Evolutionary conservation across 495 filamentous ascomycete genomes (phyloP).

Genomic region (Penicillium herquei): DNA sequence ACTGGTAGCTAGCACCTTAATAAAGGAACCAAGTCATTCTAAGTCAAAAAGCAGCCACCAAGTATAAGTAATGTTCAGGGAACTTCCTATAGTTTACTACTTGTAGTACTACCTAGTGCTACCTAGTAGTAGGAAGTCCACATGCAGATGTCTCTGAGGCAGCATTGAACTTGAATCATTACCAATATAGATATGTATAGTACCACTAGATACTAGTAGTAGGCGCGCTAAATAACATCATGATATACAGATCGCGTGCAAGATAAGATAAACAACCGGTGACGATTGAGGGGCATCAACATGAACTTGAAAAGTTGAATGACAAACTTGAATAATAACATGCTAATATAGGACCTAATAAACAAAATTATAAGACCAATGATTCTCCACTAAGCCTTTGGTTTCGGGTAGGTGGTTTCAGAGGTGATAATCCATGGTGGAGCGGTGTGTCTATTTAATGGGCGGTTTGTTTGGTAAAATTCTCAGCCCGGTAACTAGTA

Average conservation of each 20-base stretch:
- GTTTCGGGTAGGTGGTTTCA: no score
- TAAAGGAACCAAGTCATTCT: no score
- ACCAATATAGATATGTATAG: neutral
- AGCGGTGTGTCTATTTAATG: constrained; percentile 16
- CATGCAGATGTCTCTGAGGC: no score
- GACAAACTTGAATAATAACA: neutral
- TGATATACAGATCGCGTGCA: constrained; percentile 14
- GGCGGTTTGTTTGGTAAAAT: constrained; percentile 15
- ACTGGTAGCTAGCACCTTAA: no score
- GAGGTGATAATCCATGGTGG: neutral
- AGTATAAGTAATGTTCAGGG: no score
- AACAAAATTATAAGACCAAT: neutral
- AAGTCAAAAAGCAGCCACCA: no score
- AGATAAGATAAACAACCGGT: constrained; percentile 28
- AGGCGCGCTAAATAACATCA: constrained; percentile 2
- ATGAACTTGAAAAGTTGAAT: neutral
- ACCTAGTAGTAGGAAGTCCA: no score
- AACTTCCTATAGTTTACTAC: no score
- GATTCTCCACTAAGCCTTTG: neutral
- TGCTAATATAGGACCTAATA: neutral
- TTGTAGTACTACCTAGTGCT: no score
- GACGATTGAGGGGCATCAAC: constrained; percentile 26
- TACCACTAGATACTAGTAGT: neutral
- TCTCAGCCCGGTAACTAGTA: constrained; percentile 19
- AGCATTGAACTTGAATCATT: no score